Conservation (phyloP, 2,329 filamentous ascomycete species). For the Talaromyces islandicus region DNA sequence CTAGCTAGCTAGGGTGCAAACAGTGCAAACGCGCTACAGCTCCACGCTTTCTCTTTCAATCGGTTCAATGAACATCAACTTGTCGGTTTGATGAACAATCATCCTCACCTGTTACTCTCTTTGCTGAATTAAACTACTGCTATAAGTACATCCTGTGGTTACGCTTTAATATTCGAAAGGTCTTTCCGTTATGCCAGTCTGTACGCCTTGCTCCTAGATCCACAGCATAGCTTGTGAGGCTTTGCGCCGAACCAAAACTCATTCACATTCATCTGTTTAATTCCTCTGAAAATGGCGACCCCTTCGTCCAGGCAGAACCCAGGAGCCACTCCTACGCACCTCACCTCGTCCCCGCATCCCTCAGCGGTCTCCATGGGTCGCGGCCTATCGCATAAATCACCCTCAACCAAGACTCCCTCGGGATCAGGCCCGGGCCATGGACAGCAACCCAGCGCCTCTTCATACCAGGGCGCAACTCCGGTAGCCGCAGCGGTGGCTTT, state of each 20-base stretch:
- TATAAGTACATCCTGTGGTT: background rate
- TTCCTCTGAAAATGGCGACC: conserved; percentile 34
- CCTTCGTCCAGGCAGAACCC: conserved; percentile 38
- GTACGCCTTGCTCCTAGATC: background rate
- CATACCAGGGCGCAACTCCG: conserved; percentile 40
- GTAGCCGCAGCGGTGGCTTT: conserved; percentile 29
- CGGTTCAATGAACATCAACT: background rate
- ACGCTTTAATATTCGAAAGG: background rate
- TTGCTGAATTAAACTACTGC: background rate
- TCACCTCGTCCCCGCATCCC: conserved; percentile 40
- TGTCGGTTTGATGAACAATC: background rate
- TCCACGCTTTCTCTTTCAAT: background rate
- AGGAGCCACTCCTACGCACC: conserved; percentile 37
- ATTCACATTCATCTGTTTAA: background rate
- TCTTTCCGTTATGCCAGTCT: background rate
- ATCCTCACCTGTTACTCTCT: background rate
- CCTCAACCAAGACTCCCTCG: conserved; percentile 39
- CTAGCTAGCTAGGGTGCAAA: conserved; percentile 8
- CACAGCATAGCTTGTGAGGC: background rate
- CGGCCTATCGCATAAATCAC: conserved; percentile 40
- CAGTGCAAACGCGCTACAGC: conserved; percentile 3
- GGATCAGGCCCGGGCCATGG: conserved; percentile 29
- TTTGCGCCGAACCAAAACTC: conserved; percentile 3
- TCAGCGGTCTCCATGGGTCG: conserved; percentile 34
- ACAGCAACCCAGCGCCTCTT: conserved; percentile 30